Evolutionary conservation across 768 basidiomycete genomes (phyloP).

Genomic region (Mycena vulgaris): DNA sequence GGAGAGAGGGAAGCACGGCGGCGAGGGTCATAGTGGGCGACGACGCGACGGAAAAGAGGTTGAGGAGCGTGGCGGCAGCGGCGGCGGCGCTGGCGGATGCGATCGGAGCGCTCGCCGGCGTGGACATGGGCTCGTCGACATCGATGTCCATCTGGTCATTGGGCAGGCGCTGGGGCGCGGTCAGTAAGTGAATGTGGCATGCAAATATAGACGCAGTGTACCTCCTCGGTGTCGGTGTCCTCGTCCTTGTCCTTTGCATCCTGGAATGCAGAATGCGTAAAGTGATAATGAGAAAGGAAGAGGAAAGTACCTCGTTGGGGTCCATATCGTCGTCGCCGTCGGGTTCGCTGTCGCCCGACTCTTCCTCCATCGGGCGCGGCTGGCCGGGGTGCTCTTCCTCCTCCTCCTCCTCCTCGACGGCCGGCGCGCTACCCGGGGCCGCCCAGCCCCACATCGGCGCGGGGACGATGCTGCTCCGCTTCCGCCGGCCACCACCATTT

Average conservation of each 20-base stretch:
- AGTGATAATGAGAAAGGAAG: background rate
- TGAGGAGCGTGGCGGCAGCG: slow-evolving; percentile 34
- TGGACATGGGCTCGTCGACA: slow-evolving; percentile 28
- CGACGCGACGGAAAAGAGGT: slow-evolving; percentile 32
- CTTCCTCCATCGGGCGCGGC: slow-evolving; percentile 74
- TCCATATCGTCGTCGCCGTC: slow-evolving; percentile 42
- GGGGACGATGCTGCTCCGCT: slow-evolving; percentile 80
- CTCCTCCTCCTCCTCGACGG: slow-evolving; percentile 65
- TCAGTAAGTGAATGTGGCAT: background rate
- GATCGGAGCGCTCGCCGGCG: slow-evolving; percentile 12
- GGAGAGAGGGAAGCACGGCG: slow-evolving; percentile 27
- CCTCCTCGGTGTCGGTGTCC: slow-evolving; percentile 41
- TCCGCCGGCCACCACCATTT: slow-evolving; percentile 54
- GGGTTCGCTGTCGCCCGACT: slow-evolving; percentile 66
- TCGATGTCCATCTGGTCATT: slow-evolving; percentile 31
- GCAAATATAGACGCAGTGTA: background rate
- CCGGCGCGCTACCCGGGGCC: slow-evolving; percentile 59
- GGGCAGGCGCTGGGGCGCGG: background rate
- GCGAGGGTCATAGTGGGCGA: slow-evolving; percentile 23
- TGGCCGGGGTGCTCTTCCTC: slow-evolving; percentile 64
- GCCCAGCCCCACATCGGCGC: slow-evolving; percentile 93
- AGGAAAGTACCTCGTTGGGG: slow-evolving; percentile 24
- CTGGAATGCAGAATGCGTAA: slow-evolving; percentile 12
- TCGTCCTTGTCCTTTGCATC: slow-evolving; percentile 44
- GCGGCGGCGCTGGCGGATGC: slow-evolving; percentile 29